Conservation (phyloP, 2,329 filamentous ascomycete species). For the Penicillium verrucosum region DNA sequence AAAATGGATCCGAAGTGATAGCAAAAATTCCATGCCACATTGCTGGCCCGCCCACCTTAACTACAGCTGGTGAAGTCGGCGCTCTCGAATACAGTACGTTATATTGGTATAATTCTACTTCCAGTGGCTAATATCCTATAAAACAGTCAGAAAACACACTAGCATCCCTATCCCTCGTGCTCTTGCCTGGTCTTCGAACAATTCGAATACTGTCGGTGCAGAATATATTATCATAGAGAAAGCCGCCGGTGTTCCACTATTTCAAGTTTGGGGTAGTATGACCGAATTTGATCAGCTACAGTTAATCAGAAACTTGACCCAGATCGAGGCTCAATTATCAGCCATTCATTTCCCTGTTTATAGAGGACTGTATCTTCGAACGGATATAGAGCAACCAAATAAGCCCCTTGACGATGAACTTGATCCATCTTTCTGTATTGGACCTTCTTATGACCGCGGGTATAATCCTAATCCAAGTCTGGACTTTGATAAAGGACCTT, state of each 20-base stretch:
- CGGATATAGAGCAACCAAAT: conserved; percentile 4
- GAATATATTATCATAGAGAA: conserved; percentile 45
- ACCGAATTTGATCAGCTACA: conserved; percentile 21
- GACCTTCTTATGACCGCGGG: conserved; percentile 19
- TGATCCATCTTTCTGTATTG: conserved; percentile 19
- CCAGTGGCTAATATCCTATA: not conserved
- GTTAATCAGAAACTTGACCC: conserved; percentile 23
- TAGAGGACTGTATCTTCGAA: conserved; percentile 24
- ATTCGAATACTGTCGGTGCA: conserved; percentile 32
- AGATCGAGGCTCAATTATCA: conserved; percentile 23
- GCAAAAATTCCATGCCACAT: not conserved
- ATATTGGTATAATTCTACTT: not conserved
- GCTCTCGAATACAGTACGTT: conserved; percentile 3
- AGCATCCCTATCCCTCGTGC: conserved; percentile 26
- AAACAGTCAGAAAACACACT: conserved; percentile 20
- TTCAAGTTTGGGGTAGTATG: conserved; percentile 32
- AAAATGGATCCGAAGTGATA: not conserved
- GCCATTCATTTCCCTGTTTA: conserved; percentile 24
- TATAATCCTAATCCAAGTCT: conserved; percentile 8
- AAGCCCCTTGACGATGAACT: conserved; percentile 9
- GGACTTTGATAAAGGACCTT: conserved; percentile 14
- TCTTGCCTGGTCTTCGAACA: conserved; percentile 22
- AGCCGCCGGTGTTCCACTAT: conserved; percentile 30
- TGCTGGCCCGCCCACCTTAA: not conserved
- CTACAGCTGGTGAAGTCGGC: not conserved